Percentiles rank a stretch among this genome's conserved stretches.
These are phyloP conservation scores for Triangularia setosa DNA, from an alignment of 2,329 filamentous ascomycete genomes.

Conservation along the genomic window DNA sequence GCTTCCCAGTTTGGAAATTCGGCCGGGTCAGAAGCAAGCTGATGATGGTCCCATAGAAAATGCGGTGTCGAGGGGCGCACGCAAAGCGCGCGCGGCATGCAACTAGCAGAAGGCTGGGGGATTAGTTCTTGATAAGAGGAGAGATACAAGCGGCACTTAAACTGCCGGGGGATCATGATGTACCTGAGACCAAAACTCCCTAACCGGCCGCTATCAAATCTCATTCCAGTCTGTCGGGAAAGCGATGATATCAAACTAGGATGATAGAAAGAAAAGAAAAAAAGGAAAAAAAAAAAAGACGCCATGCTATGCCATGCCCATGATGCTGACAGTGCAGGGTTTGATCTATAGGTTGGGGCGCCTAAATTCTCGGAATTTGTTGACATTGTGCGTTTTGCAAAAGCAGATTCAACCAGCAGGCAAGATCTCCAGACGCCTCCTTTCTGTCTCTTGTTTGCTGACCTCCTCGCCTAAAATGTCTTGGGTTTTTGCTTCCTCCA, in stretches of 20 bases:
- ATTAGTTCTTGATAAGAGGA: neutral
- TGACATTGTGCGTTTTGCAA: too few species aligned
- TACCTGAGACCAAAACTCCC: neutral
- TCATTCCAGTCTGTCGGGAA: constrained; percentile 11
- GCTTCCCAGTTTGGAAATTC: neutral
- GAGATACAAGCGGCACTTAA: neutral
- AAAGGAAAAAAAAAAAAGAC: neutral
- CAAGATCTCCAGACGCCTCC: neutral
- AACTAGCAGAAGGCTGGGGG: too few species aligned
- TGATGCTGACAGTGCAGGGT: neutral
- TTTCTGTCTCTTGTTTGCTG: neutral
- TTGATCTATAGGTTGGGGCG: neutral
- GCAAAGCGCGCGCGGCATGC: neutral
- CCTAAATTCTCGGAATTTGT: constrained; percentile 17
- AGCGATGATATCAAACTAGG: neutral
- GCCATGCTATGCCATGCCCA: neutral
- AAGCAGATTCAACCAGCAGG: neutral
- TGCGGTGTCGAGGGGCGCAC: too few species aligned
- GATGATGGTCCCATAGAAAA: too few species aligned
- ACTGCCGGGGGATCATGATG: neutral
- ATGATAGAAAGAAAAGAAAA: neutral
- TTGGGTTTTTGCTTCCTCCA: neutral
- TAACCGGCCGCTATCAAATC: neutral
- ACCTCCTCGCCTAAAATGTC: neutral
- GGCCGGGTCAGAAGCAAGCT: constrained; percentile 1